These are phyloP conservation scores for Endoconidiophora laricicola DNA, from an alignment of 2,329 filamentous ascomycete species.

Conservation along the genomic window DNA sequence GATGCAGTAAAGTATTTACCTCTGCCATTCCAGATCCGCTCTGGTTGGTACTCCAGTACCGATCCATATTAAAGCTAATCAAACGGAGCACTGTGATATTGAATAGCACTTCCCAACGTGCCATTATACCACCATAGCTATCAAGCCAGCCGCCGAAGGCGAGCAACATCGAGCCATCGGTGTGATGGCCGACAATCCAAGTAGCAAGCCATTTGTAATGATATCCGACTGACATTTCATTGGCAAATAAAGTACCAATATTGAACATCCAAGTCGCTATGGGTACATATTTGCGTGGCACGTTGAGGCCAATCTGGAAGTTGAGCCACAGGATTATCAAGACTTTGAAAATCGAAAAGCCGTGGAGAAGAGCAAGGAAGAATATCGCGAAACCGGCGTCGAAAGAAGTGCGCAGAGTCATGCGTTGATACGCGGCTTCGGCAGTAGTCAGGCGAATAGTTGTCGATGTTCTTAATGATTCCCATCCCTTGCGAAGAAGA, in stretches of 20 bases:
- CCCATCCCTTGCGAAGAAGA: slow-evolving; percentile 55
- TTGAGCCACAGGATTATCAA: slow-evolving; percentile 66
- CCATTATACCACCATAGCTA: slow-evolving; percentile 63
- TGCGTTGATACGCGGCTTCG: slow-evolving; percentile 46
- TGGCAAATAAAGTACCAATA: slow-evolving; percentile 68
- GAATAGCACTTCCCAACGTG: slow-evolving; percentile 93
- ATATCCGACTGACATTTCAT: slow-evolving; percentile 72
- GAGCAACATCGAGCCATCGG: slow-evolving; percentile 24
- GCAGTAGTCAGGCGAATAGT: slow-evolving; percentile 28
- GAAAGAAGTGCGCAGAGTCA: slow-evolving; percentile 39
- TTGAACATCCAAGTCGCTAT: slow-evolving; percentile 80
- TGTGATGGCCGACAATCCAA: slow-evolving; percentile 18
- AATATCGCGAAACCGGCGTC: slow-evolving; percentile 68
- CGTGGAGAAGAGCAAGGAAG: slow-evolving; percentile 67
- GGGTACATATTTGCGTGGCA: slow-evolving; percentile 58
- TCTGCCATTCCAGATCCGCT: slow-evolving; percentile 49
- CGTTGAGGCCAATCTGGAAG: slow-evolving; percentile 55
- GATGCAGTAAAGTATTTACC: slow-evolving; percentile 33
- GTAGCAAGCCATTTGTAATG: slow-evolving; percentile 46
- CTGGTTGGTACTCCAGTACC: slow-evolving; percentile 73
- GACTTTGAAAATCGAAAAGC: slow-evolving; percentile 71
- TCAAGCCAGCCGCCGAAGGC: slow-evolving; percentile 60
- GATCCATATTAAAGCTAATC: slow-evolving; percentile 94
- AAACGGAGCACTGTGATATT: slow-evolving; percentile 85
- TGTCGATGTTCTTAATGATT: slow-evolving; percentile 23